phyloP scores from a whole-genome alignment of 108 stramenopile species.

The Fistulifera solaris region DNA sequence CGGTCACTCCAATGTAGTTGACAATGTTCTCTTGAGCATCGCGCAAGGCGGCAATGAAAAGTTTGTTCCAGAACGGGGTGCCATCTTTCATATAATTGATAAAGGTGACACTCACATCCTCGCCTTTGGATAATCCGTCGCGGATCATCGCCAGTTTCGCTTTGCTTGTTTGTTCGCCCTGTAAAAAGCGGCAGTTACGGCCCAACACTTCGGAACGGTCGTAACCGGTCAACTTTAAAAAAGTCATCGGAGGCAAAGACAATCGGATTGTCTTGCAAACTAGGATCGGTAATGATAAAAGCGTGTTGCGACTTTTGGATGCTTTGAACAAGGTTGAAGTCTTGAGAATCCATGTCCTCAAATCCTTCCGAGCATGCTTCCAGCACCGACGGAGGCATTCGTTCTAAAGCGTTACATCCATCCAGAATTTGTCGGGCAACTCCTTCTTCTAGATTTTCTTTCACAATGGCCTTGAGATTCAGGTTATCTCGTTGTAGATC shows the following conservation, averaged over 20 bases:
- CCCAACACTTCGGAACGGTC: conserved; percentile 80
- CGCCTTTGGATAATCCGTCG: conserved; percentile 61
- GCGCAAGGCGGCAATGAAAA: conserved; percentile 92
- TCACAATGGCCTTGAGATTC: conserved; percentile 65
- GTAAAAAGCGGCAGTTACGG: conserved; percentile 94
- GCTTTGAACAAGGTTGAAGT: conserved; percentile 81
- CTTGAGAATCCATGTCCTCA: conserved; percentile 60
- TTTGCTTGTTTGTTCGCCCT: conserved; percentile 84
- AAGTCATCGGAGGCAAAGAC: conserved; percentile 86
- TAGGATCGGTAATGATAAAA: conserved; percentile 94
- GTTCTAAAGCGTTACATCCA: conserved; percentile 52
- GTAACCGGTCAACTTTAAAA: conserved; percentile 90
- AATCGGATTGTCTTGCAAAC: conserved; percentile 92
- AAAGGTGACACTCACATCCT: conserved; percentile 83
- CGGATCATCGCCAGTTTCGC: conserved; percentile 77
- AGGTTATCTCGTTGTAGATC: conserved; percentile 77
- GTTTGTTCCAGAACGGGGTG: conserved; percentile 96
- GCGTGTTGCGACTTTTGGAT: conserved; percentile 88
- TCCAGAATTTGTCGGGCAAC: conserved; percentile 37
- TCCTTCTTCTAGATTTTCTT: conserved; percentile 37
- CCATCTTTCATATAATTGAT: conserved; percentile 95
- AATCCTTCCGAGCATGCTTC: conserved; percentile 36
- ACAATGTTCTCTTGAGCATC: conserved; percentile 90
- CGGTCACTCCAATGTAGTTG: conserved; percentile 92
- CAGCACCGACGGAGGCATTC: conserved; percentile 42